Conservation (phyloP, 805 yeast genomes). For the Candida vaughaniae region DNA sequence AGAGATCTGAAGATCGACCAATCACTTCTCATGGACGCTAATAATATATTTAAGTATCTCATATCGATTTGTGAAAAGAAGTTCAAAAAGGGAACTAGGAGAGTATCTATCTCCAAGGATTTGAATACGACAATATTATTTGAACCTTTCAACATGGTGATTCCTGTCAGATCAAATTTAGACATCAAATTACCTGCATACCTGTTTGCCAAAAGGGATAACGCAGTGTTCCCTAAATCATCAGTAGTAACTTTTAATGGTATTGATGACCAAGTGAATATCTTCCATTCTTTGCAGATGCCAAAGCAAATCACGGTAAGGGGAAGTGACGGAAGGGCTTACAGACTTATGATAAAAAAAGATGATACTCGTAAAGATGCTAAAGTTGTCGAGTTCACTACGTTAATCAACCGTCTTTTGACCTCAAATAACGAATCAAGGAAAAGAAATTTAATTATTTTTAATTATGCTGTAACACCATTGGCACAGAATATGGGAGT, state of each 20-base stretch:
- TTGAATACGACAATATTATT: constrained; percentile 33
- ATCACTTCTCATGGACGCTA: constrained; percentile 17
- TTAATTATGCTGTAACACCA: constrained; percentile 87
- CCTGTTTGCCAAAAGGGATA: constrained; percentile 38
- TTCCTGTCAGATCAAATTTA: constrained; percentile 72
- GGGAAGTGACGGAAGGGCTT: constrained; percentile 77
- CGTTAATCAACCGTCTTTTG: constrained; percentile 76
- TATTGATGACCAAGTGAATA: constrained; percentile 65
- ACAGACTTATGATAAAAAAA: constrained; percentile 76
- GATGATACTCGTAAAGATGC: constrained; percentile 97
- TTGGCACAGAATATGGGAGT: constrained; percentile 84
- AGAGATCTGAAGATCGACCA: not conserved
- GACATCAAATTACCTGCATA: constrained; percentile 62
- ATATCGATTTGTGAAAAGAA: constrained; percentile 42
- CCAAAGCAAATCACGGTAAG: constrained; percentile 75
- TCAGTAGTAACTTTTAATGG: constrained; percentile 51
- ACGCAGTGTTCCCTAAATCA: constrained; percentile 46
- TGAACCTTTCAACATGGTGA: constrained; percentile 49
- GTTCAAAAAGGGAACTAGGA: constrained; percentile 33
- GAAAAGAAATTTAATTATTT: constrained; percentile 66
- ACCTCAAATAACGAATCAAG: constrained; percentile 67
- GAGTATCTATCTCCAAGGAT: constrained; percentile 40
- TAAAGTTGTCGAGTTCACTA: constrained; percentile 85
- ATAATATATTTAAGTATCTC: constrained; percentile 33
- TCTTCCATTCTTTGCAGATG: constrained; percentile 80